A percentile compares a stretch with the other conserved stretches of the same genome.
Evolutionary conservation across 2,329 filamentous ascomycete genomes (phyloP).

Genomic region (Pyricularia sp.): DNA sequence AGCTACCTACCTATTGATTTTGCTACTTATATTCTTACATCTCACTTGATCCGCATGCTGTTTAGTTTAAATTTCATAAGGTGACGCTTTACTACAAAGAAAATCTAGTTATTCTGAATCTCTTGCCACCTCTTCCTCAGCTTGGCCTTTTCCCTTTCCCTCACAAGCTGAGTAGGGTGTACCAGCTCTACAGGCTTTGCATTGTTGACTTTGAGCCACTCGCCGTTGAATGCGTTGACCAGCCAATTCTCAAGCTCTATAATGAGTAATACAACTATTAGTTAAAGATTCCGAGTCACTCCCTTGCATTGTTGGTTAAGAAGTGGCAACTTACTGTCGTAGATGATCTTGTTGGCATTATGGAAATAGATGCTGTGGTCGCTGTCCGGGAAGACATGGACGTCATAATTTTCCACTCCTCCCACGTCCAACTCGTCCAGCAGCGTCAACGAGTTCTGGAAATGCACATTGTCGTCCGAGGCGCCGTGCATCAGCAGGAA

Average conservation of each 20-base stretch:
- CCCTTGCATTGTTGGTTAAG: background rate
- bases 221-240: slow-evolving; percentile 93
- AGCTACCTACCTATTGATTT: no score
- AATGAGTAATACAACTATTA: slow-evolving; percentile 3
- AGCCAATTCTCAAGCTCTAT: slow-evolving; percentile 78
- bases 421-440: slow-evolving; percentile 76
- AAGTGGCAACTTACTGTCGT: slow-evolving; percentile 58
- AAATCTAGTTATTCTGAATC: background rate
- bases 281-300: background rate
- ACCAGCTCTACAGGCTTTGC: slow-evolving; percentile 29
- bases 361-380: slow-evolving; percentile 95
- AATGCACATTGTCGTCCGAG: slow-evolving; percentile 95
- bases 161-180: background rate
- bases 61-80: no score
- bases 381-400: slow-evolving; percentile 92
- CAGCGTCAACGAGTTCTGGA: slow-evolving; percentile 83
- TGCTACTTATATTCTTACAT: no score
- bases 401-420: slow-evolving; percentile 82
- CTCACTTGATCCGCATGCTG: no score
- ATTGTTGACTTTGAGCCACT: slow-evolving; percentile 57
- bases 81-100: background rate
- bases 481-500: slow-evolving; percentile 94
- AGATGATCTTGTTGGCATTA: slow-evolving; percentile 81
- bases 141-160: slow-evolving; percentile 5
- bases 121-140: background rate